These are phyloP conservation scores for Paraglomus brasilianum DNA, from an alignment of 192 early-diverging fungal species.

Conservation along the genomic window DNA sequence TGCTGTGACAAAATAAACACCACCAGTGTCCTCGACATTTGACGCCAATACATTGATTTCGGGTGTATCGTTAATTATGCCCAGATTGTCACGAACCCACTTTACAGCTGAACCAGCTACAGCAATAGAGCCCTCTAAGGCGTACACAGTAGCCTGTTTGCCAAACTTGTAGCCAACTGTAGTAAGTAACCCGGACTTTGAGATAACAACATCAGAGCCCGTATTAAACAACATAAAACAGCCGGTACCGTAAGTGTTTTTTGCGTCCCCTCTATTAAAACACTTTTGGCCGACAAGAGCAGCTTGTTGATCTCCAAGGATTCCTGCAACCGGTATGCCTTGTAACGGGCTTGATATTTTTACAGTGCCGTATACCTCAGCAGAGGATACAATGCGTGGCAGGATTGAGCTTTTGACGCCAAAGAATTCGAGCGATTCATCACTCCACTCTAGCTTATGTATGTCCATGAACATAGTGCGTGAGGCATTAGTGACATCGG, in stretches of 20 bases:
- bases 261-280: slow-evolving; percentile 80
- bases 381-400: slow-evolving; percentile 80
- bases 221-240: slow-evolving; percentile 98
- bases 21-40: slow-evolving; percentile 70
- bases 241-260: slow-evolving; percentile 97
- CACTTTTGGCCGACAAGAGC: slow-evolving; percentile 95
- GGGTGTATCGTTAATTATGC: slow-evolving; percentile 67
- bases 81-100: slow-evolving; percentile 87
- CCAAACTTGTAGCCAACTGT: slow-evolving; percentile 90
- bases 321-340: slow-evolving; percentile 81
- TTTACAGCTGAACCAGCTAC: slow-evolving; percentile 89
- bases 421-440: slow-evolving; percentile 76
- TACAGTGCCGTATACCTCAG: slow-evolving; percentile 71
- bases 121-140: slow-evolving; percentile 89
- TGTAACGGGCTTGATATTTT: slow-evolving; percentile 43
- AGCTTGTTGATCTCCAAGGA: slow-evolving; percentile 93
- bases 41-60: slow-evolving; percentile 77
- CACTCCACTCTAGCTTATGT: slow-evolving; percentile 76
- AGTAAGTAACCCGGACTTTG: slow-evolving; percentile 82
- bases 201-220: slow-evolving; percentile 68
- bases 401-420: slow-evolving; percentile 58
- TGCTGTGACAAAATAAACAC: slow-evolving; percentile 94
- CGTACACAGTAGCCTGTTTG: slow-evolving; percentile 69
- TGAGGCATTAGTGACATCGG: slow-evolving; percentile 92
- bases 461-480: slow-evolving; percentile 96